Percentiles rank a stretch among this genome's conserved stretches.
These are phyloP conservation scores for Taiozyma sp. DNA, from an alignment of 1,139 yeast species.

Conservation along the genomic window DNA sequence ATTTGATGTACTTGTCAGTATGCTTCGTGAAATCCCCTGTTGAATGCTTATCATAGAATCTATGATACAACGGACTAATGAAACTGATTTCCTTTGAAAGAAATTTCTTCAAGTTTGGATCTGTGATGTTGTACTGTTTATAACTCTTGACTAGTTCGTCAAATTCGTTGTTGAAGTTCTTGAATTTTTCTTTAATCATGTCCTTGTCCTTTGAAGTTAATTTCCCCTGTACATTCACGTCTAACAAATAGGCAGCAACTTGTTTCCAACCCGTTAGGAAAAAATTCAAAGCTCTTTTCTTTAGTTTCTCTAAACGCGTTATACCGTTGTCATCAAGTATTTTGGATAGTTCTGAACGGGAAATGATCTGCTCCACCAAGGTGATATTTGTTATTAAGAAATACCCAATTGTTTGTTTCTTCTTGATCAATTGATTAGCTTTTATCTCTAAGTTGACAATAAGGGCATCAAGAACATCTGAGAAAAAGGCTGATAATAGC, in stretches of 20 bases:
- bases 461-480: conserved; percentile 73
- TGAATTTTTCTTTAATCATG: conserved; percentile 79
- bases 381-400: conserved; percentile 67
- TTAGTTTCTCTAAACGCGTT: conserved; percentile 60
- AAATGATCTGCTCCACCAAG: conserved; percentile 67
- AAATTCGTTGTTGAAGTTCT: conserved; percentile 74
- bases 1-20: conserved; percentile 67
- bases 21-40: conserved; percentile 71
- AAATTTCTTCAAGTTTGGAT: conserved; percentile 54
- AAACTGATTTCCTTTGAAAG: conserved; percentile 65
- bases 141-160: conserved; percentile 66
- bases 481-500: conserved; percentile 55
- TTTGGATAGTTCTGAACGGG: conserved; percentile 49
- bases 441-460: conserved; percentile 53
- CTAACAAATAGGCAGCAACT: conserved; percentile 71
- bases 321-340: conserved; percentile 61
- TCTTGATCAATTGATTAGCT: conserved; percentile 40
- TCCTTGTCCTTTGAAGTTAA: conserved; percentile 70
- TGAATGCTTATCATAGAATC: conserved; percentile 73
- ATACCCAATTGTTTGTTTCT: conserved; percentile 50
- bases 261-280: conserved; percentile 83
- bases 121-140: conserved; percentile 60
- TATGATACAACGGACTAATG: conserved; percentile 76
- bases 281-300: conserved; percentile 68
- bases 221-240: conserved; percentile 54